A percentile compares a stretch with the other conserved stretches of the same genome.
Evolutionary conservation across 768 basidiomycete genomes (phyloP).

Genomic region (Mycena indigotica): DNA sequence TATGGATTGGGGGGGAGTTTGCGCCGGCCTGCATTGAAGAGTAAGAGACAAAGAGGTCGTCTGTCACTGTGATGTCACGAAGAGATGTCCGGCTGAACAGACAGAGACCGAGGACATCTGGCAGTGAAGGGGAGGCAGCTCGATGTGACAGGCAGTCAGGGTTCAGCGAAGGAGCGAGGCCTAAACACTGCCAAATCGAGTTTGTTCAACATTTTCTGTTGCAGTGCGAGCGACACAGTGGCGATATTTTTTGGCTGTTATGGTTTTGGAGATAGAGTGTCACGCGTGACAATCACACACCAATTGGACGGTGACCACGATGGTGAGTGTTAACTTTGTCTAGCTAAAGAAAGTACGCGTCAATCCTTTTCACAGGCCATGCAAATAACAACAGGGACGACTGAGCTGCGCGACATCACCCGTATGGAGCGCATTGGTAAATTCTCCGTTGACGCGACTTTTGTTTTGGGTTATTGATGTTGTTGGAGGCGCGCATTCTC

Average conservation of each 20-base stretch:
- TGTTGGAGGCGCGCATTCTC: conserved; percentile 79
- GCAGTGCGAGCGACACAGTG: too few species aligned
- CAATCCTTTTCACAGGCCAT: conserved; percentile 46
- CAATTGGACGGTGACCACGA: not conserved
- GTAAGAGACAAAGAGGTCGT: not conserved
- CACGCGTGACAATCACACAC: not conserved
- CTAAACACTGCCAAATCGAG: too few species aligned
- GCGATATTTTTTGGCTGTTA: too few species aligned
- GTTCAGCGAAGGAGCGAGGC: too few species aligned
- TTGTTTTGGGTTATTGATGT: conserved; percentile 7
- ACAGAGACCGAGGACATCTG: not conserved
- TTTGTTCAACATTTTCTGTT: too few species aligned
- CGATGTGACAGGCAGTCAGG: too few species aligned
- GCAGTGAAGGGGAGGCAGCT: not conserved
- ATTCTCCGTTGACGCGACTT: conserved; percentile 12
- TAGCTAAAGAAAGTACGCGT: not conserved
- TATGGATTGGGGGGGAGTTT: not conserved
- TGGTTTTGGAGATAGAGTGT: too few species aligned
- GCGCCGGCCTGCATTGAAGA: not conserved
- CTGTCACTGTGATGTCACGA: not conserved
- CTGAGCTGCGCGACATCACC: conserved; percentile 82
- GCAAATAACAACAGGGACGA: conserved; percentile 75
- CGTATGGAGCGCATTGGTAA: conserved; percentile 92
- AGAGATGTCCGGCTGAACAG: not conserved
- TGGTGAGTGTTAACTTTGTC: not conserved